These are phyloP conservation scores for Xylariaceae sp. DNA, from an alignment of 2,329 filamentous ascomycete genomes.

Conservation along the genomic window DNA sequence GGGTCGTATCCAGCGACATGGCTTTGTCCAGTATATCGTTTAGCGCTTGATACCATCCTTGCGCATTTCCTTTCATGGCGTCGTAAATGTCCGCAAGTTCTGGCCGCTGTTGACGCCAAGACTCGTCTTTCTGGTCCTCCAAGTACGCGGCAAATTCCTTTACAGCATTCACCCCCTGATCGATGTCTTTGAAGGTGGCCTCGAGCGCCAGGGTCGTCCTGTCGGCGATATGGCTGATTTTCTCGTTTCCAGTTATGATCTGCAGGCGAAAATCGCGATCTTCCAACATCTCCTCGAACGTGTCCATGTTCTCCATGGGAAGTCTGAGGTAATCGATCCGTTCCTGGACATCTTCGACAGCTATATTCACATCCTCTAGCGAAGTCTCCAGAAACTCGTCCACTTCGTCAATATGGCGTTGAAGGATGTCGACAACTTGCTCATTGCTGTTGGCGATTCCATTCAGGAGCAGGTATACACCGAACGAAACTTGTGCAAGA, in stretches of 20 bases:
- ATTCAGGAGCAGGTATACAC: conserved; percentile 81
- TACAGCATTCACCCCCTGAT: conserved; percentile 71
- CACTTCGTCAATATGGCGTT: conserved; percentile 88
- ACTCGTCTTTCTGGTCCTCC: conserved; percentile 57
- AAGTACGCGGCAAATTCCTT: conserved; percentile 75
- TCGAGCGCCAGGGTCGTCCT: conserved; percentile 72
- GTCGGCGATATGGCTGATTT: conserved; percentile 84
- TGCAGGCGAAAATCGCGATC: conserved; percentile 77
- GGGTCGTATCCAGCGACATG: conserved; percentile 62
- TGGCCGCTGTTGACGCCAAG: conserved; percentile 58
- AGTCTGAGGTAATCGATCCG: conserved; percentile 76
- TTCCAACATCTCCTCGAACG: conserved; percentile 84
- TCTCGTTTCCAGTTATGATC: conserved; percentile 82
- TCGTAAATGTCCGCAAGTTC: conserved; percentile 69
- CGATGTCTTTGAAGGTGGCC: conserved; percentile 73
- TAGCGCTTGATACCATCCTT: conserved; percentile 83
- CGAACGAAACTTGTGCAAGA: conserved; percentile 88
- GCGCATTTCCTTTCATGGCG: conserved; percentile 88
- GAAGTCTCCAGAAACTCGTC: conserved; percentile 86
- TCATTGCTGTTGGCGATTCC: conserved; percentile 82
- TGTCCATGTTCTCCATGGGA: conserved; percentile 74
- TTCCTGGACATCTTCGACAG: conserved; percentile 72
- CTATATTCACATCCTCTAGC: conserved; percentile 77
- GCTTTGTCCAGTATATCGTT: conserved; percentile 70
- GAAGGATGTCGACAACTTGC: conserved; percentile 83